Evolutionary conservation across 306 rosid genomes (phyloP).

Genomic region (Clitoria ternatea): DNA sequence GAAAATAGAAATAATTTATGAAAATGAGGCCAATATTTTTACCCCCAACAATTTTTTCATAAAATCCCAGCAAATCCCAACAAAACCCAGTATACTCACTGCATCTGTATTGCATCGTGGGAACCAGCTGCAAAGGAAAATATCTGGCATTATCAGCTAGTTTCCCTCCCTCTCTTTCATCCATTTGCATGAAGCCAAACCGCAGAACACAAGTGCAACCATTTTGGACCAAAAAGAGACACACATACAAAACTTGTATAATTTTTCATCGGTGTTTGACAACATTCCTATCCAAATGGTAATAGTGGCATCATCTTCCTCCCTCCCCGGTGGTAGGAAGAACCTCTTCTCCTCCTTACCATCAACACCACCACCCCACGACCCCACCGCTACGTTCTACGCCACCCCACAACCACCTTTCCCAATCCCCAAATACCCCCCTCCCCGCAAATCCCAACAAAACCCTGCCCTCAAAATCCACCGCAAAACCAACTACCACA

Average conservation of each 20-base stretch:
- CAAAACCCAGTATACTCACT: no score
- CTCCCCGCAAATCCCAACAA: conserved; percentile 33
- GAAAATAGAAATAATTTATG: no score
- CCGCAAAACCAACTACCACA: conserved; percentile 68
- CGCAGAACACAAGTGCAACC: neutral
- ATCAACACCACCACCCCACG: conserved; percentile 34
- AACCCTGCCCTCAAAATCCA: conserved; percentile 68
- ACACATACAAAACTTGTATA: neutral
- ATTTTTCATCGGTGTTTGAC: neutral
- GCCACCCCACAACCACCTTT: conserved; percentile 28
- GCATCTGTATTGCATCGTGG: no score
- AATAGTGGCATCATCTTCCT: conserved; percentile 47
- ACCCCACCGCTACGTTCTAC: neutral
- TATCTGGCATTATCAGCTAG: no score
- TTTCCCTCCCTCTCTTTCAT: no score
- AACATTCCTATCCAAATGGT: conserved; percentile 35
- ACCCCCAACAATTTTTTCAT: no score
- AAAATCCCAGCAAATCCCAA: no score
- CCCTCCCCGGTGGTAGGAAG: conserved; percentile 52
- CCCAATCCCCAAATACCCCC: conserved; percentile 40
- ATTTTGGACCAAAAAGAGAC: neutral
- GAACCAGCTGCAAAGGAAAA: no score
- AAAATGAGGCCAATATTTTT: no score
- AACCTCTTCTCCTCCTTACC: conserved; percentile 88
- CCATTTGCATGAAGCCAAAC: no score